Evolutionary conservation across 2,329 filamentous ascomycete genomes (phyloP), one percentile per base, ranked within the genome.

Genomic region (Pseudocercospora vitis): DNA sequence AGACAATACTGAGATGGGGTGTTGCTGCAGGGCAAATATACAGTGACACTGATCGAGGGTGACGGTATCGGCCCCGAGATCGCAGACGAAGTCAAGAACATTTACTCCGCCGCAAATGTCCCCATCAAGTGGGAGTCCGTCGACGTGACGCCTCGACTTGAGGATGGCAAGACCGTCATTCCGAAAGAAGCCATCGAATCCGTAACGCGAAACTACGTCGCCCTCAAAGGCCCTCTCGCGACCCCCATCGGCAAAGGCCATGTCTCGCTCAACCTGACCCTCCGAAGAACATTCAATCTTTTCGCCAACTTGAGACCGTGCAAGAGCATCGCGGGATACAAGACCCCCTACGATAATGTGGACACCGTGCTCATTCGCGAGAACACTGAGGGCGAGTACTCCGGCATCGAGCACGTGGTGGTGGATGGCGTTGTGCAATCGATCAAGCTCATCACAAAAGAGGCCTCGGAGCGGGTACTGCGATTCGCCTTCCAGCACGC

Each of bases 331-430:
- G 89, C 88, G 63, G 94, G 94, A 70, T 99, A 87, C 87, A 96
- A 97, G 86, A 99, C 94, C 50, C 91, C 92, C 60, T 97, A 97
- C 81, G 92, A 97, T 74, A 84, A 88, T 68, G 94, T 99, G 71
- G 88, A 99, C 78, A 96, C 91, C 32, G 90, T 96, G 70, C 81
- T 99, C 72, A 97, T 99, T 78, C 89, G 94, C 76, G 94, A 99
- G 81, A 99, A 99, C 83, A 97, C 94, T 66, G 94, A 97, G 84
- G 94, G 94, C 75, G 94, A 97, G 82, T 99, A 99, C 85, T 96
- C 90, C 35, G 94, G 94, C 60, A 97, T 99, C 68, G 94, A 99
- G 83, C 94, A 99, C 79, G 85, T 96, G 55, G 94, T 97, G 28
- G 91, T 97, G 19, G 91, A 97, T 68, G 94, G 94, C 65, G 94